A percentile compares a stretch with the other conserved stretches of the same genome.
phyloP scores from a whole-genome alignment of 2,329 filamentous ascomycete species.

The Claviceps pazoutovae region DNA sequence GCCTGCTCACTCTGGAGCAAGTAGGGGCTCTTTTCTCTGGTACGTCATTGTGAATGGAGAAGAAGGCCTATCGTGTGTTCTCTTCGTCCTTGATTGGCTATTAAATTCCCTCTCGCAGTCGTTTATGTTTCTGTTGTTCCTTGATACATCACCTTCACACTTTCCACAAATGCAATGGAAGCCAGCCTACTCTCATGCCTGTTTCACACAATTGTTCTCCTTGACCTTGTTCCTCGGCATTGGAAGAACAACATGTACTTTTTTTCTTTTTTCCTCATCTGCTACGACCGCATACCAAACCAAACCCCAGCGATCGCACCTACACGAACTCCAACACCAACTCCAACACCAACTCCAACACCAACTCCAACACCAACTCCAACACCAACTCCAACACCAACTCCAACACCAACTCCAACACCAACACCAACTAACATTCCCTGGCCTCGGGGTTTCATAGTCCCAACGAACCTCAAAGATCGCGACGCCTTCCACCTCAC shows the following conservation, averaged over 20 bases:
- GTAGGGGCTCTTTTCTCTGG: slow-evolving; percentile 65
- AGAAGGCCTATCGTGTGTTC: too few species aligned
- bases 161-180: too few species aligned
- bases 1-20: slow-evolving; percentile 76
- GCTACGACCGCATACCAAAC: too few species aligned
- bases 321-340: too few species aligned
- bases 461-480: slow-evolving; percentile 84
- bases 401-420: too few species aligned
- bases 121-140: background rate
- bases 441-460: slow-evolving; percentile 25
- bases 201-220: too few species aligned
- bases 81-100: background rate
- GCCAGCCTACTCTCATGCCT: too few species aligned
- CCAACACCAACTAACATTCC: background rate
- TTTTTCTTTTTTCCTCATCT: too few species aligned
- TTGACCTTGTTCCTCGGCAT: too few species aligned
- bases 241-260: too few species aligned
- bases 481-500: slow-evolving; percentile 86
- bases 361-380: background rate
- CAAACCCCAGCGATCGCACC: too few species aligned
- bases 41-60: slow-evolving; percentile 20
- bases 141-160: background rate
- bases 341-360: background rate
- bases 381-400: too few species aligned
- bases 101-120: background rate